Conservation (phyloP, 1,284 basidiomycete genomes). For the Mycena citricolor region DNA sequence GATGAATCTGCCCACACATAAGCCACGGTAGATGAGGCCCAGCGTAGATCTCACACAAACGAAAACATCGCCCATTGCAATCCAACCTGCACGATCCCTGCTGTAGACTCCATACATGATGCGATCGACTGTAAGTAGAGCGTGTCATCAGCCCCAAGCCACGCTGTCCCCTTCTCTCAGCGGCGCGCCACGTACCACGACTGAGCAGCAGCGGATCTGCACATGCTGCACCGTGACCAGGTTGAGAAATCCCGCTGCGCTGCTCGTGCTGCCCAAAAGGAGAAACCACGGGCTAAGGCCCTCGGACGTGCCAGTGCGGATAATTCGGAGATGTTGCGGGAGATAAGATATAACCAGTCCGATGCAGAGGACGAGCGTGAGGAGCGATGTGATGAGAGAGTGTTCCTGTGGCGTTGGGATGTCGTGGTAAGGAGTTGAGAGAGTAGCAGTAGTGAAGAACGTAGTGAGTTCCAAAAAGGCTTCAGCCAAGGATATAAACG, state of each 20-base stretch:
- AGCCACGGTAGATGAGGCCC: neutral
- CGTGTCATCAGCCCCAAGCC: neutral
- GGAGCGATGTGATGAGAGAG: constrained; percentile 67
- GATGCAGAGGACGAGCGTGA: constrained; percentile 73
- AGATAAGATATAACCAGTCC: constrained; percentile 87
- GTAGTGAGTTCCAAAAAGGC: too few species aligned
- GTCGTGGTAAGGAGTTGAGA: neutral
- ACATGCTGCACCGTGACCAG: constrained; percentile 89
- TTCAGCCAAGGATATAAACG: too few species aligned
- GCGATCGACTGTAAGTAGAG: constrained; percentile 52
- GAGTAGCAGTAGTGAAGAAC: neutral
- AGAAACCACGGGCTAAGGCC: constrained; percentile 93
- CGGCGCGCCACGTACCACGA: constrained; percentile 71
- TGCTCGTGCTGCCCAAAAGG: constrained; percentile 87
- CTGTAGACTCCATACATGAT: constrained; percentile 79
- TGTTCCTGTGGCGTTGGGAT: constrained; percentile 51
- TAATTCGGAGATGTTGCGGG: constrained; percentile 84
- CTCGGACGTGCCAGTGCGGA: constrained; percentile 74
- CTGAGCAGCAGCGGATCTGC: constrained; percentile 78
- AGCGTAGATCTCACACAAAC: constrained; percentile 62
- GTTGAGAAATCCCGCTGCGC: constrained; percentile 80
- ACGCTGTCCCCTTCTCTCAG: too few species aligned
- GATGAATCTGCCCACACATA: constrained; percentile 57
- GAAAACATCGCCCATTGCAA: constrained; percentile 88
- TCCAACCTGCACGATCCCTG: constrained; percentile 83